These are phyloP conservation scores for Ensete glaucum DNA, from an alignment of 176 grass and related monocot genomes.

Conservation along the genomic window DNA sequence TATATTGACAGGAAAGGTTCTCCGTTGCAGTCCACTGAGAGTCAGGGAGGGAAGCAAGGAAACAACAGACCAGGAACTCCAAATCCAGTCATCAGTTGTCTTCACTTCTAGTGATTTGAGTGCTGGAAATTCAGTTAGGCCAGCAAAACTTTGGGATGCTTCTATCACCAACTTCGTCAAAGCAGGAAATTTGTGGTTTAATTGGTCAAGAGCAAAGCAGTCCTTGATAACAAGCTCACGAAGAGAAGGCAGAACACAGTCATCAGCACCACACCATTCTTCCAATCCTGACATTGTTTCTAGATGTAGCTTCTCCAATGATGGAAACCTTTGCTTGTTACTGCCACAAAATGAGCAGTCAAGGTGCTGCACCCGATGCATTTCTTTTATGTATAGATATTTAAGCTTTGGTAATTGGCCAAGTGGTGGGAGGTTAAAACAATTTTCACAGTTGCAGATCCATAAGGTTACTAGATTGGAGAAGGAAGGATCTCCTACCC, in stretches of 20 bases:
- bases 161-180: constrained; percentile 24
- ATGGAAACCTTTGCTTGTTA: constrained; percentile 4
- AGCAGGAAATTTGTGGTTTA: constrained; percentile 30
- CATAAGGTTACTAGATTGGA: constrained; percentile 5
- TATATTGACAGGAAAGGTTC: constrained; percentile 1
- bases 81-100: constrained; percentile 32
- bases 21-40: constrained; percentile 13
- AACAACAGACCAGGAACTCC: constrained; percentile 21
- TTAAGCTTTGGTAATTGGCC: constrained; percentile 24
- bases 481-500: constrained; percentile 20
- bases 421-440: constrained; percentile 16
- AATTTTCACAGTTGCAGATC: constrained; percentile 14
- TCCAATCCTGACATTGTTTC: constrained; percentile 22
- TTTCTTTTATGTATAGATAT: constrained; percentile 24
- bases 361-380: constrained; percentile 12
- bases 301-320: constrained; percentile 32
- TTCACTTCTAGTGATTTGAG: constrained; percentile 25
- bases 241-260: constrained; percentile 10
- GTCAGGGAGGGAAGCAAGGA: constrained; percentile 21
- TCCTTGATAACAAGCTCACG: constrained; percentile 33
- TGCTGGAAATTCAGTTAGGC: constrained; percentile 21
- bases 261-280: constrained; percentile 13
- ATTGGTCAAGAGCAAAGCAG: constrained; percentile 19
- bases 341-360: constrained; percentile 20
- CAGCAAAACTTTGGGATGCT: constrained; percentile 4